Base-by-base conservation (phyloP, 2,329 filamentous ascomycete species). In the Penicillium sp. region DNA sequence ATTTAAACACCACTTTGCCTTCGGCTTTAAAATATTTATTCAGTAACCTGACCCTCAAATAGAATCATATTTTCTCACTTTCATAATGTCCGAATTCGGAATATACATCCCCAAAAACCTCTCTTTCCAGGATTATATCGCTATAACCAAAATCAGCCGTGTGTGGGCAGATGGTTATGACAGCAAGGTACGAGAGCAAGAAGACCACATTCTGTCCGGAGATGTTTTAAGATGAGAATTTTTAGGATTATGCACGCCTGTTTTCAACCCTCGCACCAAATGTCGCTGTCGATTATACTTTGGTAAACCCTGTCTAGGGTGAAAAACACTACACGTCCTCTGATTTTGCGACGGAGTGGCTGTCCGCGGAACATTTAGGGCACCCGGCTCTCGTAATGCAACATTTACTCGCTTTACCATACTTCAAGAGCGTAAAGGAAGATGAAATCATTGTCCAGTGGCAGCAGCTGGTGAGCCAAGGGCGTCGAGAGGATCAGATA, bases 381-480 rank as follows among this genome's bases (percentile, higher is more conserved):
- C 23, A 31, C 8, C 6, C 9, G 14, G 26, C n/a, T 14, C n/a
- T 31, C 63, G 8, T 62, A 67, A 47, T 63, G 6, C 63, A 68
- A n/a, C 66, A 67, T 55, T 49, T 68, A 1, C 59, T 67, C 7
- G 64, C 58, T 1, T 52, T 53, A 8, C 65, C 64, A 12, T 67
- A 66, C 27, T 62, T 69, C 52, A 61, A 65, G 22, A 59, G 49
- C 1, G 63, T 66, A 0, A 55, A 55, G 0, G 55, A 59, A 3
- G 51, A 60, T 4, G 53, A 65, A 48, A 66, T 67, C 12, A 44
- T 67, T 1, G 58, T 68, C 2, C 58, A 67, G 41, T 67, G 63
- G 60, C 65, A 67, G 53, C 63, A 67, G 50, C 18, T 67, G 14
- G 64, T 64, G 12, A 60, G 58, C 33, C 65, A 69, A 45, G 64